These are phyloP conservation scores for Millerozyma acaciae DNA, from an alignment of 805 yeast genomes.

Conservation along the genomic window DNA sequence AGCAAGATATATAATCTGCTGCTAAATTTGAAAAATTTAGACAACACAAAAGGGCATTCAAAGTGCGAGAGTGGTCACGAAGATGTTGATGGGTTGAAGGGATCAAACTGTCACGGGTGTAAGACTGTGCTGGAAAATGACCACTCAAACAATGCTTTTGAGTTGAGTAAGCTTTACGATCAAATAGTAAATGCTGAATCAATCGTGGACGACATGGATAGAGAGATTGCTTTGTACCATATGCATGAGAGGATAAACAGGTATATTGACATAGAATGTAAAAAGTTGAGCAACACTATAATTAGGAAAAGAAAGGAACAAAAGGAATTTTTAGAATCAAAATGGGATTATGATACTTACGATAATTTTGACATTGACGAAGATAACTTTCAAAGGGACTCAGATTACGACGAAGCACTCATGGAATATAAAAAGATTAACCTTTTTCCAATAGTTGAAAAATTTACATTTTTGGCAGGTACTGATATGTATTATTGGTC, in stretches of 20 bases:
- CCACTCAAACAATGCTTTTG: constrained; percentile 10
- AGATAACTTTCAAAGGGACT: constrained; percentile 15
- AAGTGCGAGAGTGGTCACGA: background rate
- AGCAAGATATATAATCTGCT: constrained; percentile 1
- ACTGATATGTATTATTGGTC: constrained; percentile 94
- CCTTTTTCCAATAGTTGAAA: constrained; percentile 87
- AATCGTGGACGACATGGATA: constrained; percentile 27
- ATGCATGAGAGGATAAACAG: constrained; percentile 30
- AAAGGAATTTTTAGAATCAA: constrained; percentile 25
- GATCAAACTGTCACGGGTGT: constrained; percentile 1
- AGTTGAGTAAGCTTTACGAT: constrained; percentile 28
- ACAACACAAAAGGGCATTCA: constrained; percentile 1
- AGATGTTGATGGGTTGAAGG: constrained; percentile 5
- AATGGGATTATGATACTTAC: constrained; percentile 41
- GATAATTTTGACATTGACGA: constrained; percentile 39
- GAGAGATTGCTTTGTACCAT: constrained; percentile 31
- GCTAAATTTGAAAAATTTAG: constrained; percentile 8
- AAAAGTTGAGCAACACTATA: constrained; percentile 26
- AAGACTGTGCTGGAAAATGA: too few relatives aligned
- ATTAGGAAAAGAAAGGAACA: constrained; percentile 31
- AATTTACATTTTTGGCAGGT: constrained; percentile 70
- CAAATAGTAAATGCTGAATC: constrained; percentile 33
- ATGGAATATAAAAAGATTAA: constrained; percentile 53
- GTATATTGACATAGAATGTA: constrained; percentile 30
- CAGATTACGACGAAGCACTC: constrained; percentile 39